These are phyloP conservation scores for Phytophthora tubulina DNA, from an alignment of 352 stramenopile genomes.

Conservation along the genomic window DNA sequence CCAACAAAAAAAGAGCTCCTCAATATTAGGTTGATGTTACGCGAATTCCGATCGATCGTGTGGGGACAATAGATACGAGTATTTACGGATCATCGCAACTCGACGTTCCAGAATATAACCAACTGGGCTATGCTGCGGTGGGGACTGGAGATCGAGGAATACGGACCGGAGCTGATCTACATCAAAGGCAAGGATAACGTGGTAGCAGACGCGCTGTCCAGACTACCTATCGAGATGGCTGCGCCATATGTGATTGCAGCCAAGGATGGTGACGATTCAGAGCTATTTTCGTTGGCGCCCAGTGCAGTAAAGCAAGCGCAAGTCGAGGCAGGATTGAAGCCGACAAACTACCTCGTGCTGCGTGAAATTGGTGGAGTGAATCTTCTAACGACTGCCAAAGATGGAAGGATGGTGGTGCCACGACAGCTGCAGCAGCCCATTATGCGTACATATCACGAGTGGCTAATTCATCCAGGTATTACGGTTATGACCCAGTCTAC, in stretches of 20 bases:
- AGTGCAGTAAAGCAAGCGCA: too few relatives aligned
- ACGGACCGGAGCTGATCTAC: background rate
- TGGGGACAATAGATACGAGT: background rate
- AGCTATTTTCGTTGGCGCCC: background rate
- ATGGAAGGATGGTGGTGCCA: background rate
- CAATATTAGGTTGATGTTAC: background rate
- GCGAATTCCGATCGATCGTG: background rate
- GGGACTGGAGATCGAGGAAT: constrained; percentile 6
- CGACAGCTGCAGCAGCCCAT: background rate
- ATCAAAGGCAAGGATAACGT: background rate
- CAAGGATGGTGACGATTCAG: background rate
- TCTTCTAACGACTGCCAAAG: background rate
- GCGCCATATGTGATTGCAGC: background rate
- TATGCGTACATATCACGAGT: background rate
- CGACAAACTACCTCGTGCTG: too few relatives aligned
- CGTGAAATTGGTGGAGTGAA: too few relatives aligned
- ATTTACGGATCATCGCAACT: background rate
- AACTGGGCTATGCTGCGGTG: background rate
- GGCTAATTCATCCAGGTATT: background rate
- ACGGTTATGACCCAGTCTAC: background rate
- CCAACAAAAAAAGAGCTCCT: constrained; percentile 8
- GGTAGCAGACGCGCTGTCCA: constrained; percentile 1
- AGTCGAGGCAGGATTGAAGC: too few relatives aligned
- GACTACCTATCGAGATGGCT: background rate
- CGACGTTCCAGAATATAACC: too few relatives aligned